Percentiles rank a stretch among this genome's conserved stretches.
phyloP scores from a whole-genome alignment of 257 asterid species.

The Rauvolfia tetraphylla region DNA sequence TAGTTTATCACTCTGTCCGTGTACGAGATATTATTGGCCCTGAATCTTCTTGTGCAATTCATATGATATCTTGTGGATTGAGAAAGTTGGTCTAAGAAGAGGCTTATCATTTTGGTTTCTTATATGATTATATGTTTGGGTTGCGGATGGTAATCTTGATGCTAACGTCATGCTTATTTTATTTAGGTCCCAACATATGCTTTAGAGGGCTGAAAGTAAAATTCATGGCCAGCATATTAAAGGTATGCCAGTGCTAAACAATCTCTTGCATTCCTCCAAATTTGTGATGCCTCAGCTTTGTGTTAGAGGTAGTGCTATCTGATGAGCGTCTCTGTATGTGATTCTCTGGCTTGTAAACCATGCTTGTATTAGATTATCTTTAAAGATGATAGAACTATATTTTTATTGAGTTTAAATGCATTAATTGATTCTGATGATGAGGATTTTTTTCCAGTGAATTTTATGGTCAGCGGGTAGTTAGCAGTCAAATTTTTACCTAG shows the following conservation, averaged over 20 bases:
- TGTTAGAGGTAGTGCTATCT: neutral
- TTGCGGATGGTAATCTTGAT: constrained; percentile 7
- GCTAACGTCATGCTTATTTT: constrained; percentile 15
- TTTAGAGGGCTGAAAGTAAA: constrained; percentile 58
- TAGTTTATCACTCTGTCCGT: neutral
- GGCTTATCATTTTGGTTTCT: neutral
- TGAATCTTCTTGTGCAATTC: neutral
- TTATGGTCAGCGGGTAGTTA: neutral
- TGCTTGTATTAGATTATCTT: neutral
- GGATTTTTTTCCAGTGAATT: neutral
- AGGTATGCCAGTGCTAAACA: constrained; percentile 26
- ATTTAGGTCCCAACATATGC: constrained; percentile 70
- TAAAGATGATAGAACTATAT: neutral
- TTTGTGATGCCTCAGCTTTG: neutral
- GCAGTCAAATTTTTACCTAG: neutral
- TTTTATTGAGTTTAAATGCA: neutral
- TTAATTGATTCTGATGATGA: neutral
- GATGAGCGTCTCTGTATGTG: neutral
- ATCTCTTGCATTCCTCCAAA: constrained; percentile 15
- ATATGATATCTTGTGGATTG: neutral
- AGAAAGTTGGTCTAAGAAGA: neutral
- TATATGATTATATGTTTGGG: constrained; percentile 6
- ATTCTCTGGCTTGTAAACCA: neutral
- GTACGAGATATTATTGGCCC: neutral
- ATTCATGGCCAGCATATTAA: constrained; percentile 16